Conservation (phyloP, 257 asterid species). For the Linaria vulgaris region DNA sequence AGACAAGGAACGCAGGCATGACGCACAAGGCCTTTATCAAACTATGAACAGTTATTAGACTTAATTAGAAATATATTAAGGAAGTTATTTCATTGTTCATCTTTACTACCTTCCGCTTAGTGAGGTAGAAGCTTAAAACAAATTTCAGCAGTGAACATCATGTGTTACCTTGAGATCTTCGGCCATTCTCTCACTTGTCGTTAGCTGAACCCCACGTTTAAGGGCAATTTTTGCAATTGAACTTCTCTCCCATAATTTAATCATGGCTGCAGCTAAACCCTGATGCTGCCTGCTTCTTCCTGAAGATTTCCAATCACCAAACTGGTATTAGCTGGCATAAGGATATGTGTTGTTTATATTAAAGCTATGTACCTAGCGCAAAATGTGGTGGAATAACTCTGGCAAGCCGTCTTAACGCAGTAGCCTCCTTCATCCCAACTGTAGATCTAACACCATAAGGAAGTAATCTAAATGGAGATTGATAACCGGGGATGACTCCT, state of each 20-base stretch:
- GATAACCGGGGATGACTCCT: conserved; percentile 60
- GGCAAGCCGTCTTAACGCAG: conserved; percentile 85
- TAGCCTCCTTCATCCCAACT: conserved; percentile 67
- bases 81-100: conserved; percentile 9
- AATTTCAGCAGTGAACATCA: conserved; percentile 17
- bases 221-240: conserved; percentile 83
- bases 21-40: conserved; percentile 10
- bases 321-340: not conserved
- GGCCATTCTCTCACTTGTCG: conserved; percentile 98
- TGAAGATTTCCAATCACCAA: conserved; percentile 33
- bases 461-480: conserved; percentile 83
- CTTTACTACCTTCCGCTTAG: conserved; percentile 6
- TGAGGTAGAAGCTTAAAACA: not conserved
- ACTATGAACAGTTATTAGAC: not conserved
- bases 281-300: conserved; percentile 99
- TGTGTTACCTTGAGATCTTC: conserved; percentile 88
- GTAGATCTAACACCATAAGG: conserved; percentile 89
- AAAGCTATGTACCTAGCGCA: conserved; percentile 64
- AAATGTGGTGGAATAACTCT: conserved; percentile 90
- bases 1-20: conserved; percentile 1
- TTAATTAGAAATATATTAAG: conserved; percentile 1
- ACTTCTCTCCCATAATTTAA: conserved; percentile 93
- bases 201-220: conserved; percentile 93
- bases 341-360: not conserved
- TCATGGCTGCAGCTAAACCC: conserved; percentile 91